Conservation (phyloP, 768 basidiomycete genomes). For the Lactifluus piperatus region DNA sequence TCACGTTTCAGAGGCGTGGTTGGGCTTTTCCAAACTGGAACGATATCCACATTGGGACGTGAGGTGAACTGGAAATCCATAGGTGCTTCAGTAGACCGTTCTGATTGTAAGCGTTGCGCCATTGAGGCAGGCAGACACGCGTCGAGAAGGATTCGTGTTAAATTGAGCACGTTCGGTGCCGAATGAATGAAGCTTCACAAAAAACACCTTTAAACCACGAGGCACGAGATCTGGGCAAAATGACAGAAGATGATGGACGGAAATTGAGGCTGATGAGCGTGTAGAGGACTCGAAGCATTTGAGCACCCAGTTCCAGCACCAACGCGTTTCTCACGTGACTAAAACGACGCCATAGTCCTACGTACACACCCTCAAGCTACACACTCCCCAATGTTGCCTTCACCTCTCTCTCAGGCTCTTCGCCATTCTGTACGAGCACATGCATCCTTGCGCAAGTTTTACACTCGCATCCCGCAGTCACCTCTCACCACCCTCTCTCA, state of each 20-base stretch:
- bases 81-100: constrained; percentile 68
- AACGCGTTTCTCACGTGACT: constrained; percentile 16
- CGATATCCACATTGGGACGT: constrained; percentile 41
- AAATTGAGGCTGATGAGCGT: not conserved
- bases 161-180: not conserved
- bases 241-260: not conserved
- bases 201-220: constrained; percentile 3
- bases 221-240: not conserved
- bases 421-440: not conserved
- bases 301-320: too few relatives aligned
- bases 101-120: constrained; percentile 15
- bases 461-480: constrained; percentile 27
- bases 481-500: constrained; percentile 39
- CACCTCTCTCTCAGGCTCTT: constrained; percentile 16
- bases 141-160: not conserved
- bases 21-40: constrained; percentile 55
- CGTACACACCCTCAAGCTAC: too few relatives aligned
- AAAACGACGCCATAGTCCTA: too few relatives aligned
- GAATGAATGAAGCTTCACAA: not conserved
- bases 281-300: not conserved
- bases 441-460: not conserved
- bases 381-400: constrained; percentile 26
- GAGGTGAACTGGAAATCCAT: constrained; percentile 89
- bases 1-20: constrained; percentile 62
- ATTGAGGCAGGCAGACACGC: constrained; percentile 12